These are phyloP conservation scores for Cubamyces sp. DNA, from an alignment of 768 basidiomycete genomes.

Conservation along the genomic window DNA sequence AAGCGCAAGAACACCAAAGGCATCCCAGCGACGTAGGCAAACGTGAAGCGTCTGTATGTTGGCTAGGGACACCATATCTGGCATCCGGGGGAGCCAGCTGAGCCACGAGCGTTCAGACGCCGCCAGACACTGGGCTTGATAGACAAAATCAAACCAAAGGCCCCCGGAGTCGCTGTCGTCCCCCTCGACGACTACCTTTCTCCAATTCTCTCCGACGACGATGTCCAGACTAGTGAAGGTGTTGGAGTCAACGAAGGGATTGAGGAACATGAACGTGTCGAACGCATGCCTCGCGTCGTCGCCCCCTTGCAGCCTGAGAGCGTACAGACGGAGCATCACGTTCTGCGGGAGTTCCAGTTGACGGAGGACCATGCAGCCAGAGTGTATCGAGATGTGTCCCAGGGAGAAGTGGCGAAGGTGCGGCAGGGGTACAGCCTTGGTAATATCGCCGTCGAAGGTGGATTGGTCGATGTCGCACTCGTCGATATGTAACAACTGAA, in stretches of 20 bases:
- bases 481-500: neutral
- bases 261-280: neutral
- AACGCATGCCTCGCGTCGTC: neutral
- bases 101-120: neutral
- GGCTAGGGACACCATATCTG: neutral
- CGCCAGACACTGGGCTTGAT: neutral
- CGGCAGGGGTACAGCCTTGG: neutral
- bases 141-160: constrained; percentile 3
- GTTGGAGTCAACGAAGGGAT: neutral
- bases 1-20: neutral
- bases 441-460: neutral
- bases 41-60: neutral
- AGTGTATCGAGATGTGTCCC: neutral
- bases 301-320: neutral
- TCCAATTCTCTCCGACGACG: neutral
- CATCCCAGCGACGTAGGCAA: neutral
- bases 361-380: neutral
- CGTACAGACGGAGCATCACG: neutral
- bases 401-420: neutral
- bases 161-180: neutral
- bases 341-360: neutral
- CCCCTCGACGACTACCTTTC: neutral
- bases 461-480: neutral
- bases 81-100: neutral
- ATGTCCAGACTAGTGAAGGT: neutral